These are phyloP conservation scores for Boeremia exigua DNA, from an alignment of 2,329 filamentous ascomycete species.

Conservation along the genomic window DNA sequence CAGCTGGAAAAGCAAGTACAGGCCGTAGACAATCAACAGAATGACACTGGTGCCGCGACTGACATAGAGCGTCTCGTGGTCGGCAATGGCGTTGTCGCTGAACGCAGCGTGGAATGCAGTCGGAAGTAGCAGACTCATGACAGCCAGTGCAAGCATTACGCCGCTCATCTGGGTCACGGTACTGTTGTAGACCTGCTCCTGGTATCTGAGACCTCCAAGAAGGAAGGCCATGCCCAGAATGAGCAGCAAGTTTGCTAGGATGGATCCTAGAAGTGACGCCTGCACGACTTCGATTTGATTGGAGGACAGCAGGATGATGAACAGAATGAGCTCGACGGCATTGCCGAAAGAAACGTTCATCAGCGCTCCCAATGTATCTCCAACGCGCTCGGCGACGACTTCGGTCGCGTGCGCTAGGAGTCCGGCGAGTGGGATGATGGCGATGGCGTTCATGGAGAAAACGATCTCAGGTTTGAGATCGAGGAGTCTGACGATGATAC, in stretches of 20 bases:
- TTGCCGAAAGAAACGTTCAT: constrained; percentile 61
- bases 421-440: constrained; percentile 59
- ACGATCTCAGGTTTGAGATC: constrained; percentile 51
- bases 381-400: constrained; percentile 55
- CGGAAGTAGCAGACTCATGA: constrained; percentile 86
- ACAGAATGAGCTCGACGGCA: constrained; percentile 60
- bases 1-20: constrained; percentile 89
- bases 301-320: constrained; percentile 54
- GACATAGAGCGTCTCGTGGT: constrained; percentile 77
- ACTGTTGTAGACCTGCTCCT: constrained; percentile 94
- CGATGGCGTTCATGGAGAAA: constrained; percentile 60
- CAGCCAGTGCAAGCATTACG: constrained; percentile 86
- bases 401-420: constrained; percentile 58
- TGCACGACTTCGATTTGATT: constrained; percentile 90
- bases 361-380: constrained; percentile 57
- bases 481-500: constrained; percentile 67
- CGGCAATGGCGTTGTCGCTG: constrained; percentile 65
- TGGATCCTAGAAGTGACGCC: constrained; percentile 86
- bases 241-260: constrained; percentile 84
- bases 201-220: constrained; percentile 81
- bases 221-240: constrained; percentile 94
- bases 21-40: constrained; percentile 77
- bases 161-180: constrained; percentile 97
- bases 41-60: constrained; percentile 90
- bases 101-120: constrained; percentile 95